These are phyloP conservation scores for Colletotrichum liaoningense DNA, from an alignment of 2,329 filamentous ascomycete genomes.

Conservation along the genomic window DNA sequence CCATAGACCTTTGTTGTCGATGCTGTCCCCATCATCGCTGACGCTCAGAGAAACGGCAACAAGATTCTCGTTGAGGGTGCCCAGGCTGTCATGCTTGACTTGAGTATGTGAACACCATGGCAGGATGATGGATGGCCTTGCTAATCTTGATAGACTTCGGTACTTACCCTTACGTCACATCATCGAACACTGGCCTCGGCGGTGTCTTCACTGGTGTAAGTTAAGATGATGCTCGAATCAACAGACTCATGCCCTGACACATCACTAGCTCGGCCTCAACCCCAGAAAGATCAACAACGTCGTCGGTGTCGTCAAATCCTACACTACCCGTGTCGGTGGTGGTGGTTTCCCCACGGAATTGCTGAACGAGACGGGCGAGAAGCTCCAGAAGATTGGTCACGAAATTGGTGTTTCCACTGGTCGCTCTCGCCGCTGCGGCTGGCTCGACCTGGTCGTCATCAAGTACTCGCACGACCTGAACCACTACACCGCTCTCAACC, in stretches of 20 bases:
- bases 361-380: constrained; percentile 53
- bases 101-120: constrained; percentile 41
- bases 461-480: constrained; percentile 74
- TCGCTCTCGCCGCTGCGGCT: constrained; percentile 69
- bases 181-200: constrained; percentile 36
- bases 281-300: constrained; percentile 69
- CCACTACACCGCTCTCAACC: constrained; percentile 72
- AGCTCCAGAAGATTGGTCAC: constrained; percentile 59
- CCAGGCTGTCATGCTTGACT: constrained; percentile 69
- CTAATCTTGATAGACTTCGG: constrained; percentile 52
- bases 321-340: constrained; percentile 71
- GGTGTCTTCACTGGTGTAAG: constrained; percentile 35
- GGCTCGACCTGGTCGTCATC: constrained; percentile 68
- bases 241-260: background rate
- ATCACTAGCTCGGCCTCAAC: constrained; percentile 62
- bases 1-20: constrained; percentile 68
- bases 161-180: constrained; percentile 60
- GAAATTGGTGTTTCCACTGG: constrained; percentile 61
- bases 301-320: constrained; percentile 77
- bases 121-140: background rate
- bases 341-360: constrained; percentile 78
- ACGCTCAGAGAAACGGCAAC: constrained; percentile 67
- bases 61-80: constrained; percentile 77
- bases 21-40: constrained; percentile 71
- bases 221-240: background rate